Base-by-base conservation (phyloP, 371 early-diverging fungal genomes). In the Mucor ambiguus region DNA sequence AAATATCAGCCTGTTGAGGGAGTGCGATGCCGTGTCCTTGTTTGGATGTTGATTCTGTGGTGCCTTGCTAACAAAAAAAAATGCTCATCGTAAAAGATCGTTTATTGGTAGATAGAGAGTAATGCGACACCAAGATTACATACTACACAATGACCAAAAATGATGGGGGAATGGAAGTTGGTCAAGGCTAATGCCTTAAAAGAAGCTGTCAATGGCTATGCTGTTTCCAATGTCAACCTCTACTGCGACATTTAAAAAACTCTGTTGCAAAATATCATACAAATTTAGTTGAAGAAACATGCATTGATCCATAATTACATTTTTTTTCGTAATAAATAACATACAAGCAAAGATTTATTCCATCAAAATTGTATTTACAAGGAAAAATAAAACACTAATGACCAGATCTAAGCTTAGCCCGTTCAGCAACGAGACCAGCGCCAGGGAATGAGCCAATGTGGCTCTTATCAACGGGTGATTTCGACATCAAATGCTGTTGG, bases 401-500 rank as follows among this genome's bases (percentile, higher is more conserved):
- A 18, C 30, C 30, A 16, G 33, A 32, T 49, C 61, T 48, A 22
- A 61, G 33, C 22, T 57, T 64, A 16, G 64, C 64, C 16, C 64
- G 57, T n/a, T 64, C 64, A 43, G 64, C 64, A 33, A 64, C 64
- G n/a, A 64, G 18, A 24, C 44, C 57, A 18, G 57, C 64, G 16
- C 64, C 64, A 44, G 64, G 64, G 41, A 64, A 64, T 20, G 64
- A 41, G 30, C 32, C 33, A 24, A 64, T 64, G 46, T 44, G 38
- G 20, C 44, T 58, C 6, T 57, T 57, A 16, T 57, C 22, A 43
- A 44, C 44, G 11, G 24, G 33, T 12, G 48, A 26, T 30, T 48
- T 29, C 26, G 46, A 60, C 41, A 77, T 63, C 29, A 67, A 55
- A 29, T 73, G 61, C 20, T 75, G 78, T 14, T 73, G 80, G 18